A percentile compares a stretch with the other conserved stretches of the same genome.
phyloP scores from a whole-genome alignment of 2,329 filamentous ascomycete species.

The Diplodia seriata region DNA sequence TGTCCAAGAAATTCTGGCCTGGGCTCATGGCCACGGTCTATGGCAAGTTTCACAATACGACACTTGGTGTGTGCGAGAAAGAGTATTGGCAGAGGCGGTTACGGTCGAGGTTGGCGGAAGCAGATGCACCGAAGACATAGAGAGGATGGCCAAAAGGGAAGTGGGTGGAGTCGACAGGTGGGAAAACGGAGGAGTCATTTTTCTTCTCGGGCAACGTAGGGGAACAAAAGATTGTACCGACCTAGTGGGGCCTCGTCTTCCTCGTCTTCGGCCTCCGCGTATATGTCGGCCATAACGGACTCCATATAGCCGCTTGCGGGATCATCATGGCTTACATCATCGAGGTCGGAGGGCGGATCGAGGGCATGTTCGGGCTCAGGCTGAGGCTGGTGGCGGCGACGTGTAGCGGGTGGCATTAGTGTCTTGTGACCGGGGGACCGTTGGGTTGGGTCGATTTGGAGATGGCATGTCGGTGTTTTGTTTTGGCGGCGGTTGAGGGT shows the following conservation, averaged over 20 bases:
- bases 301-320: slow-evolving; percentile 22
- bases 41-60: not conserved
- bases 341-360: slow-evolving; percentile 31
- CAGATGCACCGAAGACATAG: not conserved
- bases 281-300: slow-evolving; percentile 35
- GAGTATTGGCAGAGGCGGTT: not conserved
- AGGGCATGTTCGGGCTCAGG: slow-evolving; percentile 34
- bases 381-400: slow-evolving; percentile 38
- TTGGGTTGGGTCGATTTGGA: slow-evolving; percentile 10
- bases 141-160: not conserved
- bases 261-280: slow-evolving; percentile 42
- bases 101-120: not conserved
- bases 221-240: not conserved
- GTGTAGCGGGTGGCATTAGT: slow-evolving; percentile 42
- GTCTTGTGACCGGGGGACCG: not conserved
- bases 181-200: slow-evolving; percentile 8
- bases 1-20: not conserved
- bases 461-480: slow-evolving; percentile 29
- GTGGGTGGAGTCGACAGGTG: not conserved
- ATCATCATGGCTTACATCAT: slow-evolving; percentile 25
- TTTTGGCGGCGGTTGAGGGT: slow-evolving; percentile 7
- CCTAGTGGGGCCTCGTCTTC: slow-evolving; percentile 37
- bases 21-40: not conserved
- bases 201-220: not conserved
- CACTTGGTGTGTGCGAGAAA: not conserved